Base-by-base conservation (phyloP, 345 rosid species). In the Rhodamnia argentea region DNA sequence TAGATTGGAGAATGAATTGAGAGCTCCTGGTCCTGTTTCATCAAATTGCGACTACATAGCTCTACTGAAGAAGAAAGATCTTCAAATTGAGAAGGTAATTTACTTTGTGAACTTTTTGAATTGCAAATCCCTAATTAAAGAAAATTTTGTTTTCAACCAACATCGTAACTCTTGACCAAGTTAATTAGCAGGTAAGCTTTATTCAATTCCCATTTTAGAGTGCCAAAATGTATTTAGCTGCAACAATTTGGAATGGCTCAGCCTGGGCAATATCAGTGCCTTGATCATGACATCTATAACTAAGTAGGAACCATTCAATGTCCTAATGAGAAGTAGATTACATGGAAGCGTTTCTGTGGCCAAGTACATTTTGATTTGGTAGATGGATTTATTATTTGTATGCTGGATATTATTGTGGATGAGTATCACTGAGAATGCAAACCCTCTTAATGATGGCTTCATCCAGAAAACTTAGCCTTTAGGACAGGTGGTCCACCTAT, bases 1-100 rank as follows among this genome's bases (percentile, higher is more conserved):
- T 86, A 92, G 99, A 89, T 89, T 97, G 86, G 99, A 97, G 90
- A 92, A 93, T 70, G 99, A 97, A 94, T 88, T 97, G 91, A 95
- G 91, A 88, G 89, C 86, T 91, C 98, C 98, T 84, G 89, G 84
- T 54, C 94, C 96, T 83, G 86, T 93, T 84, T 85, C 92, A 74
- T 91, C 94, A 56, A 89, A 89, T 87, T 87, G 90, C 85, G 99
- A 94, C 87, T 95, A 94, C 87, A 90, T 91, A 84, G 93, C 92
- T 85, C 76, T 89, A 32, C 91, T 97, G 76, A 95, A 96, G 87
- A 95, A 94, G 95, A 97, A 91, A 89, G 99, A 97, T 91, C 92
- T 94, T 88, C 99, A 93, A 88, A 94, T 97, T 86, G 96, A 95
- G 87, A 96, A 97, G 99, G 99, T 95, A 85, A 83, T 40, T 83